phyloP scores from a whole-genome alignment of 2,329 filamentous ascomycete species.

The Paraphoma sp. region DNA sequence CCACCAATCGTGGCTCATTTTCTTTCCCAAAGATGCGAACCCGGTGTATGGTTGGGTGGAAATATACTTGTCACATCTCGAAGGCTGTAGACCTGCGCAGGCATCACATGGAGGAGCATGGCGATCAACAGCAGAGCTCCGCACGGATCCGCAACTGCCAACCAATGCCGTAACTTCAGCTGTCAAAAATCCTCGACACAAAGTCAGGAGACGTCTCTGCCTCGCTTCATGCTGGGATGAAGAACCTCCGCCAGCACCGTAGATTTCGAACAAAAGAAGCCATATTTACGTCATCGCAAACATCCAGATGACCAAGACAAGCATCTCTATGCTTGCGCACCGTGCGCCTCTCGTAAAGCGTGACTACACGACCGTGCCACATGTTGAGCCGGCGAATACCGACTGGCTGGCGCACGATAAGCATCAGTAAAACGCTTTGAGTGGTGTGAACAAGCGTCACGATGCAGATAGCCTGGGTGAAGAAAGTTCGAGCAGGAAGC shows the following conservation, averaged over 20 bases:
- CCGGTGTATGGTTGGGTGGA: too few relatives aligned
- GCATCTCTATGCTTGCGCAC: neutral
- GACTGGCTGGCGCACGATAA: constrained; percentile 7
- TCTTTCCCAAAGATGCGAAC: too few relatives aligned
- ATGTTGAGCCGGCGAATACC: neutral
- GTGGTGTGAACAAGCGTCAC: constrained; percentile 6
- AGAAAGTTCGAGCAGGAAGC: neutral
- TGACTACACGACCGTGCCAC: neutral
- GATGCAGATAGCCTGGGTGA: constrained; percentile 1
- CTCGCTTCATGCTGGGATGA: too few relatives aligned
- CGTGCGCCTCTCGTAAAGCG: neutral
- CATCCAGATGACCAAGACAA: neutral
- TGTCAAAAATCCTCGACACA: neutral
- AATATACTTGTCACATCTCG: too few relatives aligned
- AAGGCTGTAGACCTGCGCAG: too few relatives aligned
- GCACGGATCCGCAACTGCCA: neutral
- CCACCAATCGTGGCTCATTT: too few relatives aligned
- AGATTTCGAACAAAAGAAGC: neutral
- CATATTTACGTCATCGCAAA: neutral
- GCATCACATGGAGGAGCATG: neutral
- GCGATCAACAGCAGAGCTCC: neutral
- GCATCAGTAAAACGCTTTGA: constrained; percentile 9
- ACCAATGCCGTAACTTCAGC: neutral
- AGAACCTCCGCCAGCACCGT: neutral
- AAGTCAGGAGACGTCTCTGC: neutral